Conservation (phyloP, 805 yeast genomes). For the Candida sakaeoensis region DNA sequence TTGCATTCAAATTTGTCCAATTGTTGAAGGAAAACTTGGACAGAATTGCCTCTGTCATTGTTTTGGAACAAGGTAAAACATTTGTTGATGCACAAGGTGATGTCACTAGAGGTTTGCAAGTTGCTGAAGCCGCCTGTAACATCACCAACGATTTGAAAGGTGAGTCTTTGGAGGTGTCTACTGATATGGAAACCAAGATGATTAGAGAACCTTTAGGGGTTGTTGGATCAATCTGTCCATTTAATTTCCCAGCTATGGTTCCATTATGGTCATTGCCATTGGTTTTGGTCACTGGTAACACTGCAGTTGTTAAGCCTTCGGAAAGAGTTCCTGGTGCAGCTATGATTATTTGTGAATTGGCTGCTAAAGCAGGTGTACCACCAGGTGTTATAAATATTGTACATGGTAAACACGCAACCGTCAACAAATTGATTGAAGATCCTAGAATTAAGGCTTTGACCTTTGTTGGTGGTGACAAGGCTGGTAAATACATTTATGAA, state of each 20-base stretch:
- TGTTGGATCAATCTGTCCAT: constrained; percentile 74
- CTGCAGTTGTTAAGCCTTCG: constrained; percentile 57
- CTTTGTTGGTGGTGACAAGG: constrained; percentile 76
- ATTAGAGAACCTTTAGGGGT: constrained; percentile 74
- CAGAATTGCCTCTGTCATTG: constrained; percentile 55
- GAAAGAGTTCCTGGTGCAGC: constrained; percentile 85
- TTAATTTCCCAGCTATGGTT: constrained; percentile 85
- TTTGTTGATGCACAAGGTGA: constrained; percentile 71
- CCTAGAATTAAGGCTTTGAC: constrained; percentile 74
- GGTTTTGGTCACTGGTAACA: constrained; percentile 67
- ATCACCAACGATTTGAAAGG: constrained; percentile 65
- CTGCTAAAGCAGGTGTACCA: constrained; percentile 71
- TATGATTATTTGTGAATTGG: constrained; percentile 67
- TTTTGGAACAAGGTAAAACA: constrained; percentile 61
- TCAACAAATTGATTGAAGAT: constrained; percentile 65
- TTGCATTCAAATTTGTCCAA: constrained; percentile 64
- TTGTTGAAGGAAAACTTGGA: constrained; percentile 65
- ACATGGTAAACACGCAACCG: constrained; percentile 73
- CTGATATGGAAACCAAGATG: constrained; percentile 76
- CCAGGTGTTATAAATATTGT: constrained; percentile 68
- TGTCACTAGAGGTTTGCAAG: constrained; percentile 73
- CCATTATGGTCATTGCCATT: constrained; percentile 67
- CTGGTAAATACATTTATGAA: constrained; percentile 69
- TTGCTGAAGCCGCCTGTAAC: constrained; percentile 71
- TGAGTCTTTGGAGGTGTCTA: constrained; percentile 59